Evolutionary conservation across 805 yeast species (phyloP).

Genomic region (Starmerella roubikii): DNA sequence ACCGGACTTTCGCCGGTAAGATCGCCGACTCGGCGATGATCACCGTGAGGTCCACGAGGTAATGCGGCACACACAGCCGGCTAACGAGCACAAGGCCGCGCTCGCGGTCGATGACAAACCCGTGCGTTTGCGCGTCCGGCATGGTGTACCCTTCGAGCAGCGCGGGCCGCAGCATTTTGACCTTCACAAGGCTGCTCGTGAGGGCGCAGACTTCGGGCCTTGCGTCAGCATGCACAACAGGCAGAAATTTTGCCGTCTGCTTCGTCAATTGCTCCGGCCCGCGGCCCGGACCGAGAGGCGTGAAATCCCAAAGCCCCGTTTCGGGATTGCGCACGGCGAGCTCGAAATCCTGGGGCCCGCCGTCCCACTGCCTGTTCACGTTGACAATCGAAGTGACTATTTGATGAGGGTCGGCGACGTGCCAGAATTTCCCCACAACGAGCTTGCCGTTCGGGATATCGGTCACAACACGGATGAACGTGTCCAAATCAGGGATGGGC

Average conservation of each 20-base stretch:
- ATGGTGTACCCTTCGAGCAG: slow-evolving; percentile 65
- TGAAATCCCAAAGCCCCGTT: slow-evolving; percentile 47
- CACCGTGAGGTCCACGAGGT: slow-evolving; percentile 56
- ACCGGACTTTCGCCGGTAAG: slow-evolving; percentile 66
- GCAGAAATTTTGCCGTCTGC: slow-evolving; percentile 45
- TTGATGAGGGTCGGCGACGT: slow-evolving; percentile 67
- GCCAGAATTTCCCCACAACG: slow-evolving; percentile 59
- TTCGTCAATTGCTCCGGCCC: slow-evolving; percentile 41
- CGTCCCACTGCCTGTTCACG: slow-evolving; percentile 71
- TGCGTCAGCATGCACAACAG: slow-evolving; percentile 28
- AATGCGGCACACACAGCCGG: slow-evolving; percentile 70
- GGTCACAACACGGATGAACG: slow-evolving; percentile 67
- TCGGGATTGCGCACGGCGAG: slow-evolving; percentile 46
- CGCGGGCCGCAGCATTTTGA: slow-evolving; percentile 49
- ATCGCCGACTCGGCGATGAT: slow-evolving; percentile 77
- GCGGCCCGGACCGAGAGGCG: slow-evolving; percentile 40
- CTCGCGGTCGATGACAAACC: slow-evolving; percentile 67
- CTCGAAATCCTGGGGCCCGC: slow-evolving; percentile 39
- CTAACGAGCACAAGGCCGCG: slow-evolving; percentile 72
- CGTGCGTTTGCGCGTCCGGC: slow-evolving; percentile 50
- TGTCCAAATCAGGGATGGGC: slow-evolving; percentile 60
- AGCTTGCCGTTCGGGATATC: slow-evolving; percentile 60
- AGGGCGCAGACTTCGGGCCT: slow-evolving; percentile 32
- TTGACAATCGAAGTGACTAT: slow-evolving; percentile 51
- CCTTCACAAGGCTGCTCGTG: slow-evolving; percentile 41